Evolutionary conservation across 2,329 filamentous ascomycete species (phyloP).

Genomic region (Hymenoscyphus salicellus): DNA sequence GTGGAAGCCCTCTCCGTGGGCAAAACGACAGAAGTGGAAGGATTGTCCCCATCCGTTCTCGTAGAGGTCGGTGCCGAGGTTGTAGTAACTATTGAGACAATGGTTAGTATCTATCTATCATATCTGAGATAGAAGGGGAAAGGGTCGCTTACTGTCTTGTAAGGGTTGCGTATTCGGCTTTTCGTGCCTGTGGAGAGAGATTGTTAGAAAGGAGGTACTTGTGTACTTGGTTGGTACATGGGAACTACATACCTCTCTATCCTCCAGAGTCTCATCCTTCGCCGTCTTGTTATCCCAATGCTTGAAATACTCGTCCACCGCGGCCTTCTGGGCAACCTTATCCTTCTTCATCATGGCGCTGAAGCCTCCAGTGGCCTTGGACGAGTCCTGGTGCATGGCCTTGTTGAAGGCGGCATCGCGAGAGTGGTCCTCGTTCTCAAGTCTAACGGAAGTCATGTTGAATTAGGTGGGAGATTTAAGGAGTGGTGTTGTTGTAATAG

Average conservation of each 20-base stretch:
- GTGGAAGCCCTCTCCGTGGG: slow-evolving; percentile 79
- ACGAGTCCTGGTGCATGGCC: slow-evolving; percentile 73
- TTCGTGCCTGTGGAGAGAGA: slow-evolving; percentile 57
- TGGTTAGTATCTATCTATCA: slow-evolving; percentile 17
- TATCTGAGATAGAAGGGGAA: not conserved
- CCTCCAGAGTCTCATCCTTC: slow-evolving; percentile 77
- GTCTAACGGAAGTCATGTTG: slow-evolving; percentile 38
- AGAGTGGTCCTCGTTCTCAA: slow-evolving; percentile 78
- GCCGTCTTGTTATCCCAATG: slow-evolving; percentile 88
- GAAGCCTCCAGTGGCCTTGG: slow-evolving; percentile 69
- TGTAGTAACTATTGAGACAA: slow-evolving; percentile 76
- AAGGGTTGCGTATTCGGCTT: slow-evolving; percentile 86
- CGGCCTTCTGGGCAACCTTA: slow-evolving; percentile 71
- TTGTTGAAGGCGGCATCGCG: slow-evolving; percentile 91
- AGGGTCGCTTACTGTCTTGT: slow-evolving; percentile 76
- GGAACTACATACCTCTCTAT: slow-evolving; percentile 62
- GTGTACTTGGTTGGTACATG: not conserved
- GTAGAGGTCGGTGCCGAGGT: slow-evolving; percentile 90
- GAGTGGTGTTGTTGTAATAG: not conserved
- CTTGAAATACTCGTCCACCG: slow-evolving; percentile 93
- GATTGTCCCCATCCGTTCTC: slow-evolving; percentile 96
- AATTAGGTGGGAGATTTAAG: slow-evolving; percentile 14
- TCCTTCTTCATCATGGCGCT: slow-evolving; percentile 85
- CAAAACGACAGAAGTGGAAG: slow-evolving; percentile 97
- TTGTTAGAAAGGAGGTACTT: slow-evolving; percentile 8